These are phyloP conservation scores for Mycena maculata DNA, from an alignment of 768 basidiomycete genomes.

Conservation along the genomic window DNA sequence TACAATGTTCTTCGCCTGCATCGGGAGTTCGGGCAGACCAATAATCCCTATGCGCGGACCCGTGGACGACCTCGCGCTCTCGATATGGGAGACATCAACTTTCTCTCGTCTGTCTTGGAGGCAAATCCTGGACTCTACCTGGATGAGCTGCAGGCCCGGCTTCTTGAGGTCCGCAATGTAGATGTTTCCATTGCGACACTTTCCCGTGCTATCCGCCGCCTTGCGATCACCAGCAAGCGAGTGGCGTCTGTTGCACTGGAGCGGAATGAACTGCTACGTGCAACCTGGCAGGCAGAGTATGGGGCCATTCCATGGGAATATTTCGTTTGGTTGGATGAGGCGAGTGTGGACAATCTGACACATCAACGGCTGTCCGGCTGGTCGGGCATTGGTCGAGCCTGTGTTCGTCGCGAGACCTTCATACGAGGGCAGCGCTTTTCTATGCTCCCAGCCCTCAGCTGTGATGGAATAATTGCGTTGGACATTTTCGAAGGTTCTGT, in stretches of 20 bases:
- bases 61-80: no score
- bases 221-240: no score
- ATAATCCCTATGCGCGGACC: no score
- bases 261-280: no score
- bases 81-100: no score
- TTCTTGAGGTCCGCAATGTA: slow-evolving; percentile 33
- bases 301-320: no score
- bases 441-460: slow-evolving; percentile 43
- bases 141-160: slow-evolving; percentile 46
- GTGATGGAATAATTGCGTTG: slow-evolving; percentile 42
- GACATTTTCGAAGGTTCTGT: slow-evolving; percentile 48
- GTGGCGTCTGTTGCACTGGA: no score
- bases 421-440: slow-evolving; percentile 35
- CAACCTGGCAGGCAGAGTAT: no score
- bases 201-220: slow-evolving; percentile 38
- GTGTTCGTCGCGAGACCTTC: slow-evolving; percentile 39
- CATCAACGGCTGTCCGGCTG: slow-evolving; percentile 37
- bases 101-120: no score
- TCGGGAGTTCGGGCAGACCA: no score
- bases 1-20: slow-evolving; percentile 36
- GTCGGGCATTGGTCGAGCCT: slow-evolving; percentile 36
- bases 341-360: no score
- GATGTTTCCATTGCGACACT: slow-evolving; percentile 47
- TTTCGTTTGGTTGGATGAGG: no score
- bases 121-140: slow-evolving; percentile 45